phyloP scores from a whole-genome alignment of 164 flowering plant species.

The Magnolia kwangsiensis region DNA sequence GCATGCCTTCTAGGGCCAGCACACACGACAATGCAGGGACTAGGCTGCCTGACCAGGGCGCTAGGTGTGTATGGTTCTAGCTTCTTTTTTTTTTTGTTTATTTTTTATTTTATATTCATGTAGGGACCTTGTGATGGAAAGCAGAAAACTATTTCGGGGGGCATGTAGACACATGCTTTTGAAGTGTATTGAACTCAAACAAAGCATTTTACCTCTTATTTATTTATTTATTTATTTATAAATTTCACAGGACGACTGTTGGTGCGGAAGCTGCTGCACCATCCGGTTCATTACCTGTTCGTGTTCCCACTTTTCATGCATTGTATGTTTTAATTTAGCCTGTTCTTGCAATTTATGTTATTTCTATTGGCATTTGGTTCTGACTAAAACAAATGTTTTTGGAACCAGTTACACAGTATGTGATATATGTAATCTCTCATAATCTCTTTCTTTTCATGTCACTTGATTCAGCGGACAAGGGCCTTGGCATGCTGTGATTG shows the following conservation, averaged over 20 bases:
- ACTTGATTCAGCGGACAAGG: constrained; percentile 59
- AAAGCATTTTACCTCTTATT: not conserved
- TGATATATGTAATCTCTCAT: not conserved
- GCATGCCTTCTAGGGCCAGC: constrained; percentile 15
- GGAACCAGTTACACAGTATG: not conserved
- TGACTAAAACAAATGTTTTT: not conserved
- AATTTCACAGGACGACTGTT: constrained; percentile 34
- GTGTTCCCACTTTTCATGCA: constrained; percentile 86
- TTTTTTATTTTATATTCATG: not conserved
- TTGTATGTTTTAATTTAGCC: constrained; percentile 37
- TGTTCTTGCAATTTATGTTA: constrained; percentile 2
- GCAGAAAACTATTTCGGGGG: not conserved
- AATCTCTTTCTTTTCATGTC: not conserved
- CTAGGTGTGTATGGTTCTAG: constrained; percentile 37
- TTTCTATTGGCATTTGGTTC: not conserved
- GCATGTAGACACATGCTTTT: not conserved
- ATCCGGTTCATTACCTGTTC: constrained; percentile 51
- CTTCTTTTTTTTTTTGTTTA: no score
- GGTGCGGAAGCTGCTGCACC: constrained; percentile 45
- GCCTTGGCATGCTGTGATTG: constrained; percentile 82
- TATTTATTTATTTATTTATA: no score
- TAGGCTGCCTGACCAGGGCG: constrained; percentile 26
- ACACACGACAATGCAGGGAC: constrained; percentile 20
- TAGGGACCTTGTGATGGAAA: not conserved
- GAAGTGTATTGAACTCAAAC: not conserved